Percentiles rank a stretch among this genome's conserved stretches.
Evolutionary conservation across 352 stramenopile genomes (phyloP).

Genomic region (Globisporangium takayamanum): DNA sequence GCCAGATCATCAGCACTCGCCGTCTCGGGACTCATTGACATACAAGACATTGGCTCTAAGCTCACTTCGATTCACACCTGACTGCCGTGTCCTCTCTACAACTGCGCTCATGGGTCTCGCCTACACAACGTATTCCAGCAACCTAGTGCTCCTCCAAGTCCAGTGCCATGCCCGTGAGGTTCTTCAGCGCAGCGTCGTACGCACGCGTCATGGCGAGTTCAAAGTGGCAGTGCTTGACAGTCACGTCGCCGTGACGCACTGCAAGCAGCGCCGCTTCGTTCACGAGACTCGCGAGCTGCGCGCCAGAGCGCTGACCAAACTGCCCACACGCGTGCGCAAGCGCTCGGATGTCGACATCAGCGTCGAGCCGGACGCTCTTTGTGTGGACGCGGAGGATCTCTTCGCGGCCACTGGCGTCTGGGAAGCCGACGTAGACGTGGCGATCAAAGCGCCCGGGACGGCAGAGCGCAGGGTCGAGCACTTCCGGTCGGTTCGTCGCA

Average conservation of each 20-base stretch:
- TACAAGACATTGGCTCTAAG: no score
- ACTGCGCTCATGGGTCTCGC: no score
- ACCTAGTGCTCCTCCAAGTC: slow-evolving; percentile 45
- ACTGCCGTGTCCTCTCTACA: no score
- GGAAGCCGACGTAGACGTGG: slow-evolving; percentile 93
- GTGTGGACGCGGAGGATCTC: slow-evolving; percentile 69
- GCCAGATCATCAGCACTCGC: no score
- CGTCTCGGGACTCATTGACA: no score
- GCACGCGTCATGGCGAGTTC: slow-evolving; percentile 68
- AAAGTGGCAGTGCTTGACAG: slow-evolving; percentile 62
- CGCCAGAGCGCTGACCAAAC: slow-evolving; percentile 57
- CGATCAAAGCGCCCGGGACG: slow-evolving; percentile 95
- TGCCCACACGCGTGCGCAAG: slow-evolving; percentile 52
- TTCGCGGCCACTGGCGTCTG: slow-evolving; percentile 87
- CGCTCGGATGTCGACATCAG: slow-evolving; percentile 41
- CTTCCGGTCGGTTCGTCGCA: slow-evolving; percentile 94
- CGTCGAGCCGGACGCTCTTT: slow-evolving; percentile 49
- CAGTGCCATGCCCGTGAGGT: slow-evolving; percentile 43
- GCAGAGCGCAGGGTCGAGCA: slow-evolving; percentile 94
- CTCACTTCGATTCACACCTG: no score
- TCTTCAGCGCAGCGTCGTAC: slow-evolving; percentile 53
- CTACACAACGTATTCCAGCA: slow-evolving; percentile 15
- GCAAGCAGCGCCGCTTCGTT: slow-evolving; percentile 80
- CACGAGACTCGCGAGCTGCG: slow-evolving; percentile 72
- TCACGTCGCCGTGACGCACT: slow-evolving; percentile 57